Percentiles rank a stretch among this genome's conserved stretches.
These are phyloP conservation scores for Onygenales sp. DNA, from an alignment of 2,329 filamentous ascomycete species.

Conservation along the genomic window DNA sequence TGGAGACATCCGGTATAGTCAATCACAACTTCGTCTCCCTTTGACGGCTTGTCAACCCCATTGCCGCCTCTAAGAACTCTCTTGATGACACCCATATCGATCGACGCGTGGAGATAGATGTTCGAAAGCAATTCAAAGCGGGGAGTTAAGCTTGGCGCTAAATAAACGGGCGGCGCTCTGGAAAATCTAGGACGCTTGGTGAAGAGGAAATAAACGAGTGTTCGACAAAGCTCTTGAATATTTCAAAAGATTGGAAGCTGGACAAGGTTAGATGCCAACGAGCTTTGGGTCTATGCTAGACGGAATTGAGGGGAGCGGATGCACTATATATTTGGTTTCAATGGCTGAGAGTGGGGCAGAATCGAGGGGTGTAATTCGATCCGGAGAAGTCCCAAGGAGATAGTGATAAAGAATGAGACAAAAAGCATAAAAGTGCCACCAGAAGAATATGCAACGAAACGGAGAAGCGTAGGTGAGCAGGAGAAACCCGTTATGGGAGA, in stretches of 20 bases:
- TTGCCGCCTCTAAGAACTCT: constrained; percentile 53
- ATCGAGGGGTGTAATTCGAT: not conserved
- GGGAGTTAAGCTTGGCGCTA: not conserved
- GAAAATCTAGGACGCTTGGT: not conserved
- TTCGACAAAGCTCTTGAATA: not conserved
- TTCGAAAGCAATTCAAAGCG: not conserved
- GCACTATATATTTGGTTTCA: not conserved
- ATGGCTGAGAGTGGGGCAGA: constrained; percentile 1
- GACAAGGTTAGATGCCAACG: not conserved
- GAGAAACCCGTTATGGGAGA: not conserved
- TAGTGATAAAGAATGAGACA: not conserved
- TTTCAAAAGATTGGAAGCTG: constrained; percentile 1
- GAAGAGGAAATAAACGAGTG: constrained; percentile 2
- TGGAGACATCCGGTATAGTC: constrained; percentile 87
- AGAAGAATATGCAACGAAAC: not conserved
- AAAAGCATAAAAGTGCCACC: not conserved
- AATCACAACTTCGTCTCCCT: constrained; percentile 69
- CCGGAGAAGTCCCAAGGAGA: not conserved
- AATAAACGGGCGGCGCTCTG: not conserved
- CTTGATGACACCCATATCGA: constrained; percentile 64
- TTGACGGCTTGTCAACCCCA: constrained; percentile 48
- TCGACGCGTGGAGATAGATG: not conserved
- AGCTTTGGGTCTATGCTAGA: not conserved
- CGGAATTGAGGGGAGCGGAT: not conserved
- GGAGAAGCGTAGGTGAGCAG: not conserved